A percentile compares a stretch with the other conserved stretches of the same genome.
Conservation (phyloP, 352 stramenopile genomes). For the Phytopythium oedochilum region DNA sequence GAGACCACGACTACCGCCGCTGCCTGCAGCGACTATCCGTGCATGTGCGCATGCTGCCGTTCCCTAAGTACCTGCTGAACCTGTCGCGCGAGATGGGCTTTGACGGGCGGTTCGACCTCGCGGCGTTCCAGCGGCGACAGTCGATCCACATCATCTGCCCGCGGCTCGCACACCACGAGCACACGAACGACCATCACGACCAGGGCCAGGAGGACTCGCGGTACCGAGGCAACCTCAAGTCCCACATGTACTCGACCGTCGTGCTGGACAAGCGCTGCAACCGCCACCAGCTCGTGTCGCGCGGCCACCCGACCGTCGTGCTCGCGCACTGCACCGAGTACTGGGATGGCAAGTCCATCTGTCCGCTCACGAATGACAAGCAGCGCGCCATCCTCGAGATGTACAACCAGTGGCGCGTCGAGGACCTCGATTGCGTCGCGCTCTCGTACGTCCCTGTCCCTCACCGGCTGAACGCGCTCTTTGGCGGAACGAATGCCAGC, state of each 20-base stretch:
- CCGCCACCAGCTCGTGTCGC: conserved; percentile 71
- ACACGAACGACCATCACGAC: conserved; percentile 82
- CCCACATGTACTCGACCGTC: conserved; percentile 81
- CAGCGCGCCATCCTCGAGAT: conserved; percentile 79
- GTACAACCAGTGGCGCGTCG: conserved; percentile 87
- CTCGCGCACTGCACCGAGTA: conserved; percentile 80
- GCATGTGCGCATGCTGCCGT: conserved; percentile 82
- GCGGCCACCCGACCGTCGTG: conserved; percentile 68
- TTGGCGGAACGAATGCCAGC: conserved; percentile 16
- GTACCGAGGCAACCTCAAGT: conserved; percentile 82
- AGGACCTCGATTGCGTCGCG: conserved; percentile 81
- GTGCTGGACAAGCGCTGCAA: conserved; percentile 81
- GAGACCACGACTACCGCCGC: conserved; percentile 43
- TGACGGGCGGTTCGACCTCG: conserved; percentile 54
- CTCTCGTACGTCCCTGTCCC: conserved; percentile 79
- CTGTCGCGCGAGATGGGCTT: conserved; percentile 83
- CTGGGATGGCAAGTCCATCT: conserved; percentile 88
- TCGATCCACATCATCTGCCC: conserved; percentile 83
- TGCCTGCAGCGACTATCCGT: conserved; percentile 79
- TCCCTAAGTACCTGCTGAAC: conserved; percentile 76
- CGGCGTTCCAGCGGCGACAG: conserved; percentile 57
- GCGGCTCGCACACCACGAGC: conserved; percentile 72
- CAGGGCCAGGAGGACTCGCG: conserved; percentile 82
- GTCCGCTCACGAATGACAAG: conserved; percentile 74
- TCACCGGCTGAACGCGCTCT: conserved; percentile 64